Percentiles rank a stretch among this genome's conserved stretches.
Conservation (phyloP, 345 rosid species). For the Syzygium grande region DNA sequence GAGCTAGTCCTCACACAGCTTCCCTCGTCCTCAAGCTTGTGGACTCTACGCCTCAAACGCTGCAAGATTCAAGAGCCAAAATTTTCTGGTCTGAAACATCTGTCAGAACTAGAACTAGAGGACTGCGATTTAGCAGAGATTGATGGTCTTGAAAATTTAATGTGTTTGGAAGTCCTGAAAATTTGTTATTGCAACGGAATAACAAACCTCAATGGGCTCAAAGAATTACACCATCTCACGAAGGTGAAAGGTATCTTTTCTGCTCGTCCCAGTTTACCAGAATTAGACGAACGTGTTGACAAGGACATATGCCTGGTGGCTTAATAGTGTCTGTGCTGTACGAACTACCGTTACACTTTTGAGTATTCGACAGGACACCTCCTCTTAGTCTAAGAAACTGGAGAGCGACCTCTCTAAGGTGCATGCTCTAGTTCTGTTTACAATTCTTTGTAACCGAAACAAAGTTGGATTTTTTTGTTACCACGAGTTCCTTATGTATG, state of each 20-base stretch:
- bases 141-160: not conserved
- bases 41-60: not conserved
- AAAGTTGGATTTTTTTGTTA: rapidly evolving
- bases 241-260: not conserved
- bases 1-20: not conserved
- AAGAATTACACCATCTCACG: not conserved
- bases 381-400: rapidly evolving
- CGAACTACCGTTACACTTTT: rapidly evolving
- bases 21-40: not conserved
- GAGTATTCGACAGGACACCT: not conserved
- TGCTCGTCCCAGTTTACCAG: too few species aligned
- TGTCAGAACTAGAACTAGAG: not conserved
- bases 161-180: not conserved
- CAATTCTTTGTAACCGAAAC: rapidly evolving
- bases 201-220: not conserved
- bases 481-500: not conserved
- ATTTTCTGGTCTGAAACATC: not conserved
- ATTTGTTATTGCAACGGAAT: rapidly evolving
- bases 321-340: rapidly evolving
- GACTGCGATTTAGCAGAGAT: not conserved
- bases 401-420: rapidly evolving
- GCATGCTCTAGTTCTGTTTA: rapidly evolving
- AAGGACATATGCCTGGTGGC: too few species aligned
- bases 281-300: too few species aligned
- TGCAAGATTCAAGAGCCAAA: not conserved